Conservation (phyloP, 257 asterid species). For the Fraxinus americana region DNA sequence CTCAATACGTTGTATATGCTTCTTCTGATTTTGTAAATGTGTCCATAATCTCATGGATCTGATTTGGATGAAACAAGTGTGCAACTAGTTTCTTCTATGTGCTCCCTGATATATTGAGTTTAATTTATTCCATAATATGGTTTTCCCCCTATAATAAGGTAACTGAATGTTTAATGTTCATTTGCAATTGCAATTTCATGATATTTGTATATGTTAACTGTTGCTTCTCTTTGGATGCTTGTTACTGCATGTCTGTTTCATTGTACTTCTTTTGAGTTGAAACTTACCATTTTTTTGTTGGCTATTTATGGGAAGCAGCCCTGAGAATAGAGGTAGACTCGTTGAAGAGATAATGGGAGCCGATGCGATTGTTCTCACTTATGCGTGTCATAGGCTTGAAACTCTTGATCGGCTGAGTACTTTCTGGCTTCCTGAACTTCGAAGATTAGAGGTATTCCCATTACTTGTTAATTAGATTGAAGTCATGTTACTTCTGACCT, state of each 20-base stretch:
- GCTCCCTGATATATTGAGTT: neutral
- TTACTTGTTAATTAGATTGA: conserved; percentile 8
- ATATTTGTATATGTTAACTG: neutral
- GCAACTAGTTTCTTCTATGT: neutral
- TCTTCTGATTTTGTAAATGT: neutral
- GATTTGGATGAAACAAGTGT: neutral
- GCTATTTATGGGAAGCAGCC: conserved; percentile 46
- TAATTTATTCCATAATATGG: neutral
- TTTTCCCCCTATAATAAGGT: neutral
- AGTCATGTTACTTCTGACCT: conserved; percentile 19
- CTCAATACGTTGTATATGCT: neutral
- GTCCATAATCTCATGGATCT: neutral
- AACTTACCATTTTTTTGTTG: neutral
- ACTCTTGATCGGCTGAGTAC: conserved; percentile 93
- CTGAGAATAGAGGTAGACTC: conserved; percentile 67
- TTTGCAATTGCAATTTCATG: neutral
- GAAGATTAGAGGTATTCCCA: conserved; percentile 71
- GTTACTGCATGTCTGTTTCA: neutral
- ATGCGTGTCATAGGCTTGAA: conserved; percentile 85
- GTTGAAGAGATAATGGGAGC: conserved; percentile 81
- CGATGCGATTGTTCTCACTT: conserved; percentile 88
- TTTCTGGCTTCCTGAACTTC: conserved; percentile 96
- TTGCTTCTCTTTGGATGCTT: neutral
- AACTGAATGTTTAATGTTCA: neutral
- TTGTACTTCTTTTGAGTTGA: conserved; percentile 9